phyloP scores from a whole-genome alignment of 1,284 basidiomycete species.

The Boletellus sp. region DNA sequence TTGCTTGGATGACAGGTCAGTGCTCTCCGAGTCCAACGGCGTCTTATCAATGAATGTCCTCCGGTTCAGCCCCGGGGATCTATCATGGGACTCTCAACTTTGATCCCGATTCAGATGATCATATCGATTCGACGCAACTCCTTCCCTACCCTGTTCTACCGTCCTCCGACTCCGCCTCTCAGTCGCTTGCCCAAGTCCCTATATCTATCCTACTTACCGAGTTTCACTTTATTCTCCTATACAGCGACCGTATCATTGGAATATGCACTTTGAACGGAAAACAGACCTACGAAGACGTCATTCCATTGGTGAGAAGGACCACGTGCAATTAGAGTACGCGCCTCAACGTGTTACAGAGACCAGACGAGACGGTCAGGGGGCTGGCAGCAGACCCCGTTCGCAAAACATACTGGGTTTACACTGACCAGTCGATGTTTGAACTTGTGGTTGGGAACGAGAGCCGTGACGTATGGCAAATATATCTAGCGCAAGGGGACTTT shows the following conservation, averaged over 20 bases:
- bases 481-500: conserved; percentile 76
- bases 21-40: conserved; percentile 1
- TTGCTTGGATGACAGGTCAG: conserved; percentile 90
- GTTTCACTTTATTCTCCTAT: conserved; percentile 90
- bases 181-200: conserved; percentile 44
- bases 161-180: conserved; percentile 26
- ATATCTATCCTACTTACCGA: conserved; percentile 83
- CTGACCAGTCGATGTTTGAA: conserved; percentile 88
- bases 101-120: conserved; percentile 62
- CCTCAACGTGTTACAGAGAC: conserved; percentile 48
- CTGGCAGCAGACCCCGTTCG: conserved; percentile 81
- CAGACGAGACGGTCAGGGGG: conserved; percentile 68
- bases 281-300: conserved; percentile 77
- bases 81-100: conserved; percentile 80
- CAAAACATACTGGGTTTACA: conserved; percentile 94
- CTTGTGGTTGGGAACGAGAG: conserved; percentile 86
- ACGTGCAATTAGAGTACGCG: background rate
- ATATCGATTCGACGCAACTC: conserved; percentile 74
- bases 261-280: conserved; percentile 82
- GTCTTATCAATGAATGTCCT: conserved; percentile 7
- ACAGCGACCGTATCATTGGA: conserved; percentile 74
- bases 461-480: conserved; percentile 92
- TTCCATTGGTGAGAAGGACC: conserved; percentile 65
- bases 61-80: conserved; percentile 65
- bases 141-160: conserved; percentile 57